Evolutionary conservation across 1,139 yeast species (phyloP), one percentile per base, ranked within the genome.

Genomic region (Protomyces lactucae-debilis): DNA sequence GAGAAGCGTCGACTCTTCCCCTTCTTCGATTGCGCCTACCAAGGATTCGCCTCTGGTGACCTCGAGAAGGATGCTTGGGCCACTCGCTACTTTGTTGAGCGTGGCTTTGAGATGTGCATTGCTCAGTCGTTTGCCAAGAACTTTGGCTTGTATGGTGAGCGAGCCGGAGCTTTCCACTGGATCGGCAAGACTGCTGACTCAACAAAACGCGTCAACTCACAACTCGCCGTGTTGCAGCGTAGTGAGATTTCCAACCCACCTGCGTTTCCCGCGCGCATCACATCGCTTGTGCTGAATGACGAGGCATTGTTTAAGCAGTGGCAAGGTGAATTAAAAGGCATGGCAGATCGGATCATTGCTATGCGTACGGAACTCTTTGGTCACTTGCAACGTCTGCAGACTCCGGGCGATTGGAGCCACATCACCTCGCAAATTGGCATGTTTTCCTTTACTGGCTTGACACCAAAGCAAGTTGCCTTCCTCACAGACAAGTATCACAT

Each of bases 41-140:
- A 90, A 75, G 98, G 98, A 5, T 88, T 92, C 73, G 88, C 95
- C 56, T 82, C 92, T 8, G 97, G 98, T 66, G 77, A 80, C 68
- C 73, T 81, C 55, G 78, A 75, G 66, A 73, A 77, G 59, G 87
- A 84, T 70, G 82, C 85, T 25, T 82, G 76, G 74, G 79, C 81
- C 25, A 76, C 79, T 37, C 76, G 80, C 72, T 72, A 75, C 78
- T 71, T 76, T 78, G 73, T 77, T 72, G 69, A 73, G 71, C 73
- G 75, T 75, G 74, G 77, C 72, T 51, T 83, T 69, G 82, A 87
- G 61, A 76, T 85, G 70, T 81, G 87, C 64, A 79, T 89, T 67
- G 88, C 96, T 74, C 97, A 90, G 78, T 89, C 97, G 2, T 92
- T 92, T 77, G 96, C 98, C 70, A 92, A 92, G 78, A 92, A 92